Evolutionary conservation across 2,329 filamentous ascomycete genomes (phyloP).

Genomic region (Hymenoscyphus infarciens): DNA sequence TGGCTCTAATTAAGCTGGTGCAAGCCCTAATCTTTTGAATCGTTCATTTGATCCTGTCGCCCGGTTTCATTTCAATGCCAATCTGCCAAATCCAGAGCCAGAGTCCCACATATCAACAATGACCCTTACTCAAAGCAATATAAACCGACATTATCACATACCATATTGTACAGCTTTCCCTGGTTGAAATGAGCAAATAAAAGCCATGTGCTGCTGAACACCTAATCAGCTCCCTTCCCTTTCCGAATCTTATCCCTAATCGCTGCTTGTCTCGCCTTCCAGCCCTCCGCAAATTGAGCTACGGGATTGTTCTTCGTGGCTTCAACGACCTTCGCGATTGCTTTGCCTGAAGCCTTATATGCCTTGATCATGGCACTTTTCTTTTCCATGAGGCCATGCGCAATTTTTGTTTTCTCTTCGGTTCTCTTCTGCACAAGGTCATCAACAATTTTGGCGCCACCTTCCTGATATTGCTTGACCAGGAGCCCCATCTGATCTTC

Average conservation of each 20-base stretch:
- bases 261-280: constrained; percentile 27
- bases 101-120: neutral
- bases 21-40: neutral
- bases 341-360: constrained; percentile 22
- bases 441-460: constrained; percentile 28
- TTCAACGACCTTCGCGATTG: constrained; percentile 17
- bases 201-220: neutral
- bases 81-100: neutral
- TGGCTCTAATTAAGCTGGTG: neutral
- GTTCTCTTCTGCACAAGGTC: constrained; percentile 20
- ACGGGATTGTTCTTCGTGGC: constrained; percentile 21
- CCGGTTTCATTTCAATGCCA: constrained; percentile 1
- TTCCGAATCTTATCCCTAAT: constrained; percentile 24
- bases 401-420: constrained; percentile 20
- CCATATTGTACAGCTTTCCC: neutral
- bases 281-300: constrained; percentile 23
- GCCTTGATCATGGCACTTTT: constrained; percentile 23
- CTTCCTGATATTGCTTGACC: constrained; percentile 31
- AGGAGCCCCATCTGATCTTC: constrained; percentile 32
- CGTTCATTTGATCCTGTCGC: neutral
- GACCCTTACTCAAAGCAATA: neutral
- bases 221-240: constrained; percentile 14
- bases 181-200: neutral
- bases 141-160: constrained; percentile 2
- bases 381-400: constrained; percentile 18